Base-by-base conservation (phyloP, 2,329 filamentous ascomycete genomes). In the Ophiostoma triangulosporum region DNA sequence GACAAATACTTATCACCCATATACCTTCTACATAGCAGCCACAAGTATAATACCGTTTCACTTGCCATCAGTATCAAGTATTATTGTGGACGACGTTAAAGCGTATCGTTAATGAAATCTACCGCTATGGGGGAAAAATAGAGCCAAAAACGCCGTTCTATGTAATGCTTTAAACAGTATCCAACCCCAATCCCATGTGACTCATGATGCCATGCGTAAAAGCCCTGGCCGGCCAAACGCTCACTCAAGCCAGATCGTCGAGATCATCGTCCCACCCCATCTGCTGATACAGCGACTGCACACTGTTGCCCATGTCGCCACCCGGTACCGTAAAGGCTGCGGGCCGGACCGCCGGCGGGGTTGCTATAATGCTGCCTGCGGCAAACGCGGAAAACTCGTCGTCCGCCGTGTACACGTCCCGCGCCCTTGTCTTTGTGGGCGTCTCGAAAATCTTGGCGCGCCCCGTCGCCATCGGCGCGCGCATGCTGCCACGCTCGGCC, bases 251-350 rank as follows among this genome's bases (percentile, higher is more conserved):
- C 52, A 63, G 53, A 22, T 64, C 62, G 56, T 65, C 63, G 4
- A 64, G 70, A 62, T 80, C 75, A 56, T 78, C 71, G 60, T 80
- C 75, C 78, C 78, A 81, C 46, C 78, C 77, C 40, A 81, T 63
- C 58, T 67, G 68, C 60, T 77, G 69, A 59, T 76, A 81, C 51
- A 81, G 74, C 11, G 73, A 75, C 57, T 66, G 57, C 32, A 64
- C 63, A 29, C 52, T 49, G 33, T 35, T 51, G 56, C 62, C 66
- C 50, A 46, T 29, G 58, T 64, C 6, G 17, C 48, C 6, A 56
- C 58, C 4, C 53, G 43, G 43, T 3, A 2, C 43, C 3, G 43
- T 6, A 14, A 20, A 12, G 24, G 43, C 15, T 17, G 43, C 43
- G 29, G 43, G 14, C 8, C 24, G 24, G 24, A 29, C 26, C 8